phyloP scores from a whole-genome alignment of 192 early-diverging fungal genomes.

The Piromyces sp. region DNA sequence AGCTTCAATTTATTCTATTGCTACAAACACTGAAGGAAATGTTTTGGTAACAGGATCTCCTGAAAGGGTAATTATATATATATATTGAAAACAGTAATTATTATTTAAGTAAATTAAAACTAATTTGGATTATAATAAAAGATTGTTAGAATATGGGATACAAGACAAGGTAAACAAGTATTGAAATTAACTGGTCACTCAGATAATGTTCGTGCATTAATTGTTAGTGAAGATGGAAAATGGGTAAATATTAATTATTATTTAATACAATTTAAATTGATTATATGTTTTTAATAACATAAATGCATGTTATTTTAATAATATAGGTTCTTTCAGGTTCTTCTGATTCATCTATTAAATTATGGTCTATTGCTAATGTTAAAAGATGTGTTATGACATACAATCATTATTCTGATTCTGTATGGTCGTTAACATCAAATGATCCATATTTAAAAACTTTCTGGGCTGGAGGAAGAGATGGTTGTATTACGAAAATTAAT shows the following conservation, averaged over 20 bases:
- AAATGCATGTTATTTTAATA: too few species aligned
- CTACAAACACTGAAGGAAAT: slow-evolving; percentile 56
- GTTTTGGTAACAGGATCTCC: slow-evolving; percentile 80
- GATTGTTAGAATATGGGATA: slow-evolving; percentile 81
- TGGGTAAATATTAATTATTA: slow-evolving; percentile 23
- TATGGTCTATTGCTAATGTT: slow-evolving; percentile 75
- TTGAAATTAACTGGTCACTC: slow-evolving; percentile 77
- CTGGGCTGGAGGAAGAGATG: slow-evolving; percentile 83
- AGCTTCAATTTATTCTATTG: slow-evolving; percentile 75
- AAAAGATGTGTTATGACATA: slow-evolving; percentile 78
- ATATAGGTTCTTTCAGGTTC: slow-evolving; percentile 71
- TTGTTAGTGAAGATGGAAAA: slow-evolving; percentile 76
- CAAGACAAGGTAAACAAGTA: slow-evolving; percentile 47
- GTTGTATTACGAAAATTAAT: slow-evolving; percentile 66
- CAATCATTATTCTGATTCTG: slow-evolving; percentile 67
- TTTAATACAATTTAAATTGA: too few species aligned
- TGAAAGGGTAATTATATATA: slow-evolving; percentile 38
- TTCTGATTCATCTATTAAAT: slow-evolving; percentile 85
- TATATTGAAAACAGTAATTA: too few species aligned
- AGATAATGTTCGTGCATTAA: slow-evolving; percentile 80
- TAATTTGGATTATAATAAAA: slow-evolving; percentile 5
- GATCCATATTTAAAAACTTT: slow-evolving; percentile 77
- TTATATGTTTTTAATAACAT: too few species aligned
- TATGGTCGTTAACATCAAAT: slow-evolving; percentile 77
- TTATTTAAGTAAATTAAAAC: too few species aligned